Base-by-base conservation (phyloP, 148 eudicot genomes). In the Arbutus unedo region DNA sequence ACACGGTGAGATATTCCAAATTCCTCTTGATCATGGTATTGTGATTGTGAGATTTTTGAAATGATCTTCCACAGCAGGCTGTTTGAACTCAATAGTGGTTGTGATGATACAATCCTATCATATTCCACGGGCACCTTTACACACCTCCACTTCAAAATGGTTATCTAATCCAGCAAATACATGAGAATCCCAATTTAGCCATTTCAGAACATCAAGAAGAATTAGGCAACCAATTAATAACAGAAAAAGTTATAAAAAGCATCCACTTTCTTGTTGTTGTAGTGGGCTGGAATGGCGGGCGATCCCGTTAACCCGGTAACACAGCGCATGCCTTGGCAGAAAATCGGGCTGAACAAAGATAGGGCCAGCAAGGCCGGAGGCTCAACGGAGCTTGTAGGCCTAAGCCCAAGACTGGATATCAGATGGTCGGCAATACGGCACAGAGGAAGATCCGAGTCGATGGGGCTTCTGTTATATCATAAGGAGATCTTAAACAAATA, bases 1-100 rank as follows among this genome's bases (percentile, higher is more conserved):
- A 49, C 59, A 43, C 31, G 44, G 49, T 59, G 14, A 79, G 77
- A 79, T 57, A 72, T 25, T 23, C 79, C 18, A 47, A 79, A 62
- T 76, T 83, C 23, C 25, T 67, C 77, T 44, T 21, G 48, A 50
- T 67, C 75, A 67, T 77, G 31, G 21, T 64, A 19, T 45, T 25
- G 67, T 18, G 48, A 77, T 41, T 38, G 55, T 43, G 15, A 68
- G 73, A 23, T 51, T 50, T 83, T 67, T 53, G 18, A 41, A 41
- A 67, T 44, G 54, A 53, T 51, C 51, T 50, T 43, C 67, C 43
- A 11, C 41, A 47, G 70, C 11, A 47, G 16, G 10, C 48, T 82
- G 31, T 23, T 16, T 14, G 8, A 3, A 23, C 21, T 82, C 45
- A 59, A 75, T 38, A 18, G 41, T 50, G 45, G 57, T 67, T 0